These are phyloP conservation scores for Rhinocladiella similis DNA, from an alignment of 2,329 filamentous ascomycete genomes.

Conservation along the genomic window DNA sequence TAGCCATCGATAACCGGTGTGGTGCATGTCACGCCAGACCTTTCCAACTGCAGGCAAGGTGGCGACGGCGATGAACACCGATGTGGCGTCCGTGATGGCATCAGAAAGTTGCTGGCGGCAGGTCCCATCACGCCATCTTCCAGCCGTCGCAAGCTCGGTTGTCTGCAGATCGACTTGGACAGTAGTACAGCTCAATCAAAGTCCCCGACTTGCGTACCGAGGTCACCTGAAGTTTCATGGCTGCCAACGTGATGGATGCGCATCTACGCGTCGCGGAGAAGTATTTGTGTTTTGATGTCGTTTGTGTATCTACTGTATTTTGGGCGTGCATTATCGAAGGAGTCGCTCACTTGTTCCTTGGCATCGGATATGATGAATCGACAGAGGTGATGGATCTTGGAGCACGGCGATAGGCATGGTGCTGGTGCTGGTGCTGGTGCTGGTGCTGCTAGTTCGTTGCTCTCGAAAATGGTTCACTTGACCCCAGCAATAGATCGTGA, in stretches of 20 bases:
- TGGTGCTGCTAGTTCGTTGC: background rate
- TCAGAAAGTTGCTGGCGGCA: background rate
- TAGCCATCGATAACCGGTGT: constrained; percentile 2
- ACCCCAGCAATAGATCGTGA: background rate
- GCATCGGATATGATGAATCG: background rate
- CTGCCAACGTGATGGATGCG: too few relatives aligned
- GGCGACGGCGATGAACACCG: too few relatives aligned
- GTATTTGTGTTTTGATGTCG: background rate
- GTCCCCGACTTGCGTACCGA: too few relatives aligned
- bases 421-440: too few relatives aligned
- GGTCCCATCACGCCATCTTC: too few relatives aligned
- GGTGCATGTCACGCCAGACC: background rate
- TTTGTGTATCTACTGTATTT: background rate
- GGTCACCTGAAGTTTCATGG: too few relatives aligned
- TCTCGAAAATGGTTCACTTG: background rate
- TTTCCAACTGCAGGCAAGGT: background rate
- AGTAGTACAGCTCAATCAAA: too few relatives aligned
- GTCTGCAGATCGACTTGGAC: too few relatives aligned
- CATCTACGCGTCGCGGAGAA: too few relatives aligned
- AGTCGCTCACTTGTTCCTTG: background rate
- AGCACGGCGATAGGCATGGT: background rate
- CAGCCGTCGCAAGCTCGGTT: too few relatives aligned
- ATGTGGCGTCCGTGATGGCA: background rate
- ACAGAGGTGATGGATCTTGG: background rate
- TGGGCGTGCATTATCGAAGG: background rate